A percentile compares a stretch with the other conserved stretches of the same genome.
These are phyloP conservation scores for Paramecium sexaurelia DNA, from an alignment of 73 alveolate genomes.

Conservation along the genomic window DNA sequence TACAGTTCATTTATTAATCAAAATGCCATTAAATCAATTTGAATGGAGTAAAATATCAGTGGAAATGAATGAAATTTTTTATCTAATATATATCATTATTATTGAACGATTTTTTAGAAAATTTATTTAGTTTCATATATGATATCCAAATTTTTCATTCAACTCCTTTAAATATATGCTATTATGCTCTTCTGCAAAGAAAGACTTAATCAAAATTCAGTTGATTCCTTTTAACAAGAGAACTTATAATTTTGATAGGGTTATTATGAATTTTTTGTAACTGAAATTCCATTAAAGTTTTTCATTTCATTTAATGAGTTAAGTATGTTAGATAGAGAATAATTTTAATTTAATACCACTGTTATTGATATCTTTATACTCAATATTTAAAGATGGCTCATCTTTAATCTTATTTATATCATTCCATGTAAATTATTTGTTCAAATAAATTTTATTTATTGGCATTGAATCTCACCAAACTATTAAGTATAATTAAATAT, in stretches of 20 bases:
- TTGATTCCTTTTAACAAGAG: not conserved
- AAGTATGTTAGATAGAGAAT: not conserved
- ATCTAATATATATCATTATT: not conserved
- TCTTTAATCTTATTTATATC: no score
- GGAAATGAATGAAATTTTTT: not conserved
- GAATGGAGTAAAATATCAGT: not conserved
- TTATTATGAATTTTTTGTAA: conserved; percentile 11
- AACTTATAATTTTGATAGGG: not conserved
- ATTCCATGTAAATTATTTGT: not conserved
- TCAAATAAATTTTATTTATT: no score
- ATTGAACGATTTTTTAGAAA: not conserved
- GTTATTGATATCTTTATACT: no score
- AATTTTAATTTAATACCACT: not conserved
- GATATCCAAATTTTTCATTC: not conserved
- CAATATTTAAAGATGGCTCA: no score
- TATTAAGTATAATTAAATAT: no score
- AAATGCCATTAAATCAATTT: not conserved
- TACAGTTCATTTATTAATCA: not conserved
- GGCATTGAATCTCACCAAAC: no score
- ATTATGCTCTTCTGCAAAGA: not conserved
- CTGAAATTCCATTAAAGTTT: not conserved
- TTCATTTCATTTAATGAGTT: no score
- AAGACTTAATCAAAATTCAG: not conserved
- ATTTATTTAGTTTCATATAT: not conserved
- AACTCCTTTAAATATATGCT: not conserved